These are phyloP conservation scores for Sporobolus alterniflorus DNA, from an alignment of 202 grass and related monocot species.

Conservation along the genomic window DNA sequence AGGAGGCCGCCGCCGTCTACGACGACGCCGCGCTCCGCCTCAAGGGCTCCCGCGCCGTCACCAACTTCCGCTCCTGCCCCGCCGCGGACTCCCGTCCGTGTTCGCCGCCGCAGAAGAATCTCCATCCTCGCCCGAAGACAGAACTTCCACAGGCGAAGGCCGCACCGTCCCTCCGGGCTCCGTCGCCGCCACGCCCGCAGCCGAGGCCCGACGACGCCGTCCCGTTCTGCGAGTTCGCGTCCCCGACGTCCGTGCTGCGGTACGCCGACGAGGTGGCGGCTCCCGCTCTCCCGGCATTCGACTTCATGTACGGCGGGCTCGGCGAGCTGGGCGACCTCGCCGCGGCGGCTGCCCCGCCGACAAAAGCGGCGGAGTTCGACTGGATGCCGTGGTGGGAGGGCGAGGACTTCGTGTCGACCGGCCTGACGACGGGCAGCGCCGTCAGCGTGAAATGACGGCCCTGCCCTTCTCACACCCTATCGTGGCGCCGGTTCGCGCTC, in stretches of 20 bases:
- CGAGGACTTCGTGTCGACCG: conserved; percentile 65
- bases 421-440: conserved; percentile 37
- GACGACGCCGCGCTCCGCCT: conserved; percentile 71
- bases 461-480: neutral
- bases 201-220: neutral
- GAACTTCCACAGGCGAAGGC: no score
- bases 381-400: conserved; percentile 67
- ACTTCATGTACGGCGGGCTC: conserved; percentile 45
- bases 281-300: conserved; percentile 36
- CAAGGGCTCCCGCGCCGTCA: conserved; percentile 67
- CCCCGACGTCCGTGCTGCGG: conserved; percentile 61
- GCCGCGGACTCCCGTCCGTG: neutral
- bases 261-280: conserved; percentile 24
- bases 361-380: conserved; percentile 56
- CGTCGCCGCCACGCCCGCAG: neutral
- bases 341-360: conserved; percentile 22
- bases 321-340: no score
- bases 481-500: conserved; percentile 16
- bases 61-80: conserved; percentile 37
- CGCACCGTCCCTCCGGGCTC: neutral
- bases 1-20: conserved; percentile 88
- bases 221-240: conserved; percentile 41
- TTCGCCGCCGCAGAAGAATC: neutral
- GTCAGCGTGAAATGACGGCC: conserved; percentile 60
- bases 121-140: neutral